Evolutionary conservation across 106 monocot species (phyloP).

Genomic region (Dendrobium officinale): DNA sequence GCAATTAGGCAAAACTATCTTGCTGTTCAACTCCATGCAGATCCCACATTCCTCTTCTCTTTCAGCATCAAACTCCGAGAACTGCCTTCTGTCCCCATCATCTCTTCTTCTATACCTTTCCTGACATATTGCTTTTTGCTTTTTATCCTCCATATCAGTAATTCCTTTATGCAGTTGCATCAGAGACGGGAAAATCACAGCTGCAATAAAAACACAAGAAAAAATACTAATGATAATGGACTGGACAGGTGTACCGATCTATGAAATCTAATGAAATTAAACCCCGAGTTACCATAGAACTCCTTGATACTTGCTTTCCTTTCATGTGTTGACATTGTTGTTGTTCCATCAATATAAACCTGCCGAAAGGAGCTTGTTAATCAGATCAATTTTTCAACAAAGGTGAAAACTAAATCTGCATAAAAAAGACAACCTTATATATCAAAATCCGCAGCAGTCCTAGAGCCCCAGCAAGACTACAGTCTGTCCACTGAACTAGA

Average conservation of each 20-base stretch:
- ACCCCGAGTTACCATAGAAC: conserved; percentile 59
- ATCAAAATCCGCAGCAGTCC: conserved; percentile 65
- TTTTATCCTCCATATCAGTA: conserved; percentile 84
- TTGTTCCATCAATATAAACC: conserved; percentile 82
- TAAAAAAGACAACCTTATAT: conserved; percentile 30
- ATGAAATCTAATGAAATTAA: background rate
- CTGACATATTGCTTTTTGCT: conserved; percentile 64
- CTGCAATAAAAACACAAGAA: conserved; percentile 16
- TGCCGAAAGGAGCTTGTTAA: conserved; percentile 9
- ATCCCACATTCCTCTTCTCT: conserved; percentile 90
- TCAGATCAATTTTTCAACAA: background rate
- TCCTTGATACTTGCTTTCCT: conserved; percentile 84
- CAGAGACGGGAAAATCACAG: conserved; percentile 66
- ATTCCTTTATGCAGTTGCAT: conserved; percentile 71
- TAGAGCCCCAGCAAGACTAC: conserved; percentile 77
- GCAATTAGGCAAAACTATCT: conserved; percentile 86
- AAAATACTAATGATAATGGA: background rate
- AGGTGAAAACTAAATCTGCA: background rate
- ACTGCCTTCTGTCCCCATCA: conserved; percentile 29
- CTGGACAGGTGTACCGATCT: background rate
- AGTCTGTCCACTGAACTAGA: conserved; percentile 84
- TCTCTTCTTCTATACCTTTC: conserved; percentile 64
- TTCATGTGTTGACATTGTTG: conserved; percentile 82
- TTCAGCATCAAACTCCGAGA: conserved; percentile 58
- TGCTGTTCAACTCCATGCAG: conserved; percentile 86